These are phyloP conservation scores for Gamsiella multidivaricata DNA, from an alignment of 192 early-diverging fungal genomes.

Conservation along the genomic window DNA sequence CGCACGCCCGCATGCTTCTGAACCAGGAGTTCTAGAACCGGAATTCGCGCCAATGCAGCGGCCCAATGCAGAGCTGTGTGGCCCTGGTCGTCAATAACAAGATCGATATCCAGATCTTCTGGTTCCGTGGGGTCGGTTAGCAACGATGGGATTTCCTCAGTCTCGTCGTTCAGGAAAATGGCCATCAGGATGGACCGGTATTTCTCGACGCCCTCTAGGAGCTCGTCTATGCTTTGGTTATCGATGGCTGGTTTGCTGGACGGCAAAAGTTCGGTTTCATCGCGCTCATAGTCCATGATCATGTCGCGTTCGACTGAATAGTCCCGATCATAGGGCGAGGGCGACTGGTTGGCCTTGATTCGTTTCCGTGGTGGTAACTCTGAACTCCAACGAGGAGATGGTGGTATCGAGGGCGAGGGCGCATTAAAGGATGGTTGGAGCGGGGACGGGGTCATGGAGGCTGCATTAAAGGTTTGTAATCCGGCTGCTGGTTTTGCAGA, in stretches of 20 bases:
- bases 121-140: conserved; percentile 53
- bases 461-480: conserved; percentile 19
- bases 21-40: conserved; percentile 81
- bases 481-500: conserved; percentile 34
- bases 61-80: conserved; percentile 98
- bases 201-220: conserved; percentile 59
- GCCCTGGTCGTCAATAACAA: conserved; percentile 93
- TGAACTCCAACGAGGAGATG: conserved; percentile 25
- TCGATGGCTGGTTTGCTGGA: not conserved
- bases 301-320: conserved; percentile 4
- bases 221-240: conserved; percentile 10
- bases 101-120: conserved; percentile 76
- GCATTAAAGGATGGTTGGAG: conserved; percentile 34
- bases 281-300: conserved; percentile 12
- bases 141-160: conserved; percentile 67
- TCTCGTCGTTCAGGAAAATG: conserved; percentile 85
- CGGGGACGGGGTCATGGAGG: conserved; percentile 42
- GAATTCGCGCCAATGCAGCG: conserved; percentile 83
- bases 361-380: conserved; percentile 34
- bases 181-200: conserved; percentile 86
- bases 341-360: conserved; percentile 2
- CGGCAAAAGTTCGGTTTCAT: not conserved
- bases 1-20: conserved; percentile 78
- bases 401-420: conserved; percentile 41
- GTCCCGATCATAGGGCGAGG: conserved; percentile 9